These are phyloP conservation scores for Lizonia empirigonia DNA, from an alignment of 2,329 filamentous ascomycete species.

Conservation along the genomic window DNA sequence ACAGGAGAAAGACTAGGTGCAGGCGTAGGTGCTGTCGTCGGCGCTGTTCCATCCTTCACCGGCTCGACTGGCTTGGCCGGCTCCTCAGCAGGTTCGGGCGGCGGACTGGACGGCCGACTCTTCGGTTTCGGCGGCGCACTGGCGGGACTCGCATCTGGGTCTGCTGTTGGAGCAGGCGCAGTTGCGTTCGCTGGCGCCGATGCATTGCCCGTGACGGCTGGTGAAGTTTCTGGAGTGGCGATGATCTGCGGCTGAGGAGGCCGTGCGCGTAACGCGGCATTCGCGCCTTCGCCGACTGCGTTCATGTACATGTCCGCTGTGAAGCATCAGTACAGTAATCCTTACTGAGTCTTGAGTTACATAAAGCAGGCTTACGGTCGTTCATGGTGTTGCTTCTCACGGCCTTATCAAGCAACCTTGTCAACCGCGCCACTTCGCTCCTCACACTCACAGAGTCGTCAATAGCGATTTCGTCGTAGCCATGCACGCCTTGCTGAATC, in stretches of 20 bases:
- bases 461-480: constrained; percentile 54
- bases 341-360: not conserved
- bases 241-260: constrained; percentile 10
- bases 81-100: constrained; percentile 2
- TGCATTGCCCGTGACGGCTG: constrained; percentile 8
- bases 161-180: constrained; percentile 17
- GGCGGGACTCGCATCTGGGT: constrained; percentile 27
- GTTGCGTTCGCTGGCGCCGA: constrained; percentile 16
- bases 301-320: constrained; percentile 22
- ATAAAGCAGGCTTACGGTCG: constrained; percentile 18
- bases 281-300: constrained; percentile 14
- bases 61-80: not conserved
- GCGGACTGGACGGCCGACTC: constrained; percentile 4
- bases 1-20: constrained; percentile 2
- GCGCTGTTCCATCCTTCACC: not conserved
- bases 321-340: not conserved
- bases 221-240: constrained; percentile 1
- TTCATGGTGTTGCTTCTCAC: constrained; percentile 30
- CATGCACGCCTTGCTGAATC: constrained; percentile 50
- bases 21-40: not conserved
- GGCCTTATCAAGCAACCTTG: constrained; percentile 27
- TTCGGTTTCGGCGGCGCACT: constrained; percentile 23
- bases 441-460: constrained; percentile 49
- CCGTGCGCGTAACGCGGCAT: constrained; percentile 14
- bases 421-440: constrained; percentile 28